Evolutionary conservation across 1,284 basidiomycete genomes (phyloP), one percentile per base, ranked within the genome.

Genomic region (Phlebopus sp.): DNA sequence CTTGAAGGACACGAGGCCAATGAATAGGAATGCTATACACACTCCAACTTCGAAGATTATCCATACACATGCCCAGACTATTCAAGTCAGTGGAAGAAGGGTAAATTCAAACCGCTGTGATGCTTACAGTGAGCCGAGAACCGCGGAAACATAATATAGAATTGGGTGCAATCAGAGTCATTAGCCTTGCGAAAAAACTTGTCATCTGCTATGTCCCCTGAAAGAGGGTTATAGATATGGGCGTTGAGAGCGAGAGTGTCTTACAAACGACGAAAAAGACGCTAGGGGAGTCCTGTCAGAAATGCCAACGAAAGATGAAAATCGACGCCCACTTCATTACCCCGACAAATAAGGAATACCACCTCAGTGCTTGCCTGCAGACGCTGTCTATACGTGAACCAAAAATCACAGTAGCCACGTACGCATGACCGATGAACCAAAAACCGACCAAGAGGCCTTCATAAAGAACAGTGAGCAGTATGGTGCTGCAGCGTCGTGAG

Each of bases 371-470:
- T 52, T 75, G 64, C 60, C 86, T 80, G 69, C 10, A 52, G 14
- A 49, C 34, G 39, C 23, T n/a, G 21, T 54, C 36, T 53, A 43
- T 47, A 35, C 21, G 44, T 6, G 10, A 17, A 30, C 34, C 69
- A 19, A 66, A 68, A 41, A 56, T 25, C 17, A 42, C 19, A 47
- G 37, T 17, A 17, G 46, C 32, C 30, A 72, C 82, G 48, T 59
- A 90, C 87, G 75, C 88, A 61, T 91, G 89, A 56, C 82, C 85
- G 49, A 90, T 78, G 62, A 91, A 91, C 88, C 89, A 91, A 58
- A 91, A 91, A 1, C 86, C 88, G 47, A 91, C 75, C 25, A 91
- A 71, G 21, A 91, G 67, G 14, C 76, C 86, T 67, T 91, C 88
- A 59, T 87, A 91, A 21, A 81, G 56, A 27, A 86, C 53, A 17